phyloP scores from a whole-genome alignment of 495 filamentous ascomycete genomes.

The Sphaerosporella brunnea region DNA sequence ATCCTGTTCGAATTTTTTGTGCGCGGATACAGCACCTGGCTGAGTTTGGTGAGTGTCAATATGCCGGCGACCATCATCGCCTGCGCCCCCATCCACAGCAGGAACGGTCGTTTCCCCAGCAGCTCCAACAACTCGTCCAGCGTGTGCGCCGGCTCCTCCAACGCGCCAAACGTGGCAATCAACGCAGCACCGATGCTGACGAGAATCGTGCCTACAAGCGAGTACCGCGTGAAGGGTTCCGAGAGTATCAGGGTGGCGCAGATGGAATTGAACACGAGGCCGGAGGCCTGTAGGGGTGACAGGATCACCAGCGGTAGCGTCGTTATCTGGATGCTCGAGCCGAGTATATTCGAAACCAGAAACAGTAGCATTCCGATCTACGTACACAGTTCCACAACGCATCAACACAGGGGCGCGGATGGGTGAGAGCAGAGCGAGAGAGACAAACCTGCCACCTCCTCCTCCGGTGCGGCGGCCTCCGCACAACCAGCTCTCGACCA shows the following conservation, averaged over 20 bases:
- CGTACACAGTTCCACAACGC: slow-evolving; percentile 1
- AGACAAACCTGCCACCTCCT: slow-evolving; percentile 69
- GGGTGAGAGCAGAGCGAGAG: too few relatives aligned
- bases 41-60: slow-evolving; percentile 40
- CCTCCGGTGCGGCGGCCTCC: slow-evolving; percentile 73
- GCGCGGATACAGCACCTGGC: slow-evolving; percentile 14
- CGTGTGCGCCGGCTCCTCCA: slow-evolving; percentile 85
- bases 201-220: slow-evolving; percentile 69
- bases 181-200: slow-evolving; percentile 72
- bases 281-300: slow-evolving; percentile 88
- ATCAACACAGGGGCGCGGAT: not conserved
- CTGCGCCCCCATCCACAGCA: slow-evolving; percentile 81
- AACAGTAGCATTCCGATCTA: slow-evolving; percentile 94
- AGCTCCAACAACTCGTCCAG: slow-evolving; percentile 65
- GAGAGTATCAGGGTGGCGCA: slow-evolving; percentile 85
- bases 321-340: slow-evolving; percentile 93
- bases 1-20: slow-evolving; percentile 11
- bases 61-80: slow-evolving; percentile 51
- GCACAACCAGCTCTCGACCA: slow-evolving; percentile 60
- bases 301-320: slow-evolving; percentile 87
- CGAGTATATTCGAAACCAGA: slow-evolving; percentile 78
- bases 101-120: slow-evolving; percentile 53
- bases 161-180: slow-evolving; percentile 85
- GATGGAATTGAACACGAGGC: slow-evolving; percentile 94
- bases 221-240: slow-evolving; percentile 87